Base-by-base conservation (phyloP, 208 protist genomes). In the Leishmania arabica region DNA sequence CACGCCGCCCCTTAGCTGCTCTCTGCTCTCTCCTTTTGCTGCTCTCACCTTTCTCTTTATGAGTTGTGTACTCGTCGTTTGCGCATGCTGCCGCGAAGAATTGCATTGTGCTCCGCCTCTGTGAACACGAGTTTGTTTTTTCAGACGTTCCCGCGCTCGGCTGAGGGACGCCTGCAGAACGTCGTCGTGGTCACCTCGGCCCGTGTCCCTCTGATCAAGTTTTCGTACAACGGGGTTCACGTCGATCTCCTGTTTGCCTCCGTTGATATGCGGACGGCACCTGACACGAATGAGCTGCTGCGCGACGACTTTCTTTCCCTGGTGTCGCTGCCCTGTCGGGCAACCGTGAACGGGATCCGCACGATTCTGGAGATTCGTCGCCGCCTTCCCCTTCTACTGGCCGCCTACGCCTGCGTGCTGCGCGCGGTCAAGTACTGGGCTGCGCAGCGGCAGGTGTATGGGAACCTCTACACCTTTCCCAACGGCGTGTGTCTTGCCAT, bases 401-500 rank as follows among this genome's bases (percentile, higher is more conserved):
- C 88, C 42, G 80, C 84, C 21, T 97, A 91, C 84, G 79, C 78
- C 3, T 88, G 85, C 40, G 86, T 89, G n/a, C 86, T 98, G 64
- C 88, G 85, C 31, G 91, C 90, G 6, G 90, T 98, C 2, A 98
- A 98, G 85, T 74, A 82, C 49, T 98, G 95, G 93, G 95, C 95
- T 0, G 87, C 87, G 77, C 77, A 76, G 68, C 94, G 99, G 73
- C 87, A 89, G n/a, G 90, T 99, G 8, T 99, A 99, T 88, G 94
- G 96, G 47, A 99, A 99, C 88, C 82, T 97, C 2, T 95, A 99
- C 77, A 96, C 98, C 21, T 99, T 96, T 82, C 95, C 99, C 15
- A 99, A 98, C 79, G 99, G 99, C 72, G 92, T 99, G 42, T 92
- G 95, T 9, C 97, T 98, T 80, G 98, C 99, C 13, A 92, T 99